Conservation (phyloP, 192 early-diverging fungal genomes). For the Rhizophagus clarus region DNA sequence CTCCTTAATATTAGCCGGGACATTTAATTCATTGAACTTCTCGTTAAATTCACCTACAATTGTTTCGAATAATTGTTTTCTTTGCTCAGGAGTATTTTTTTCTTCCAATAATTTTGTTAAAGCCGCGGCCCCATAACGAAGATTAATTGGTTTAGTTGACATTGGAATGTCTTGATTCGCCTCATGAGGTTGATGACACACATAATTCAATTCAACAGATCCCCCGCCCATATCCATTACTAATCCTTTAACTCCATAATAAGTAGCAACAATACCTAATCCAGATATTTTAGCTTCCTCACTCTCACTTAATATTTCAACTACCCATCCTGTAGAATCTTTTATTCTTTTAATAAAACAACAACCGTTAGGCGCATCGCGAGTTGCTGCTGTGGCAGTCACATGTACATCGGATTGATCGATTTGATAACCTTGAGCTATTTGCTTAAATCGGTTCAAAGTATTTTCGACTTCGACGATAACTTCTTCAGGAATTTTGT, state of each 20-base stretch:
- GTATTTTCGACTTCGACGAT: conserved; percentile 51
- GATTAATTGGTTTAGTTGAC: conserved; percentile 42
- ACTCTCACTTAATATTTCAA: conserved; percentile 45
- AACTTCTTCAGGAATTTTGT: conserved; percentile 49
- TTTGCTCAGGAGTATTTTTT: neutral
- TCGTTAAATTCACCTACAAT: conserved; percentile 46
- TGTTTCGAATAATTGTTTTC: conserved; percentile 20
- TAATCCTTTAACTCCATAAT: conserved; percentile 52
- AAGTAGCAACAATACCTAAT: conserved; percentile 55
- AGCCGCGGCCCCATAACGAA: conserved; percentile 55
- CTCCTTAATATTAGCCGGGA: conserved; percentile 28
- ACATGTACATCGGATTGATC: conserved; percentile 42
- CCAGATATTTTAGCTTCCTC: conserved; percentile 55
- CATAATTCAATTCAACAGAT: conserved; percentile 58
- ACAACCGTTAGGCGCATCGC: conserved; percentile 51
- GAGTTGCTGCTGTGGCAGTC: conserved; percentile 59
- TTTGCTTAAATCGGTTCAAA: conserved; percentile 54
- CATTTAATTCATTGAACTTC: conserved; percentile 35
- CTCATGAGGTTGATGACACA: conserved; percentile 40
- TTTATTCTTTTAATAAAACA: conserved; percentile 49
- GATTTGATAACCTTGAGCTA: conserved; percentile 47
- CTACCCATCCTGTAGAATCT: conserved; percentile 45
- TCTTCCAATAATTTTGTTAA: conserved; percentile 44
- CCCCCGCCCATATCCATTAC: conserved; percentile 62
- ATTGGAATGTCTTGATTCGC: conserved; percentile 32